Conservation (phyloP, 108 stramenopile genomes). For the Mediolabrus comicus region DNA sequence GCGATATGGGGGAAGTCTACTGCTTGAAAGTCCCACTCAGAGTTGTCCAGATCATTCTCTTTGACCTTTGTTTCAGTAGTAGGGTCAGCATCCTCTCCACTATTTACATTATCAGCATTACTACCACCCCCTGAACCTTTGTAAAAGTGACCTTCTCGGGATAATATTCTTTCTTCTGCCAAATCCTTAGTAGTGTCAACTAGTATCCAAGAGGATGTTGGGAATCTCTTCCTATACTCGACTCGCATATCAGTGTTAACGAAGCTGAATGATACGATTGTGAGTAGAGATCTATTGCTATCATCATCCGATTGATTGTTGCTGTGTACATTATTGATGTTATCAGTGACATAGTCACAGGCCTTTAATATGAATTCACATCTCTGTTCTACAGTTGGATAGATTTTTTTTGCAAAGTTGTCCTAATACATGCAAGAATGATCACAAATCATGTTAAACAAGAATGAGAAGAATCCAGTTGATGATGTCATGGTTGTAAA, state of each 20-base stretch:
- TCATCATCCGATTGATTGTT: slow-evolving; percentile 5
- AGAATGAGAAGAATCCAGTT: background rate
- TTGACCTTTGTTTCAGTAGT: background rate
- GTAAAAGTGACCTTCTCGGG: slow-evolving; percentile 71
- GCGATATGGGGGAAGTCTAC: slow-evolving; percentile 52
- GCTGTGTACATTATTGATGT: slow-evolving; percentile 9
- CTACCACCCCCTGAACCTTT: slow-evolving; percentile 20
- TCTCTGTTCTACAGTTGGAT: slow-evolving; percentile 62
- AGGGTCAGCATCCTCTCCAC: background rate
- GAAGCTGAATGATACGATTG: slow-evolving; percentile 62
- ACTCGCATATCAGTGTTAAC: slow-evolving; percentile 67
- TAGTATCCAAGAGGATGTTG: slow-evolving; percentile 54
- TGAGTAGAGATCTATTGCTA: background rate
- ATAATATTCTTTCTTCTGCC: slow-evolving; percentile 48
- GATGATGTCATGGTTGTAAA: background rate
- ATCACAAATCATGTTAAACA: background rate
- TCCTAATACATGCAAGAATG: no score
- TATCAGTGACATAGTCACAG: slow-evolving; percentile 49
- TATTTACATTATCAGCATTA: background rate
- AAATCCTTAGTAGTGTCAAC: slow-evolving; percentile 54
- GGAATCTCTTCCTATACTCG: slow-evolving; percentile 50
- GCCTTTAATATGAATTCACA: slow-evolving; percentile 44
- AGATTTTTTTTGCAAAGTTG: slow-evolving; percentile 69
- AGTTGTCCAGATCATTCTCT: slow-evolving; percentile 30
- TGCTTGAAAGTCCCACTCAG: slow-evolving; percentile 69